phyloP scores from a whole-genome alignment of 2,329 filamentous ascomycete species.

The Pseudocercospora fuligena region DNA sequence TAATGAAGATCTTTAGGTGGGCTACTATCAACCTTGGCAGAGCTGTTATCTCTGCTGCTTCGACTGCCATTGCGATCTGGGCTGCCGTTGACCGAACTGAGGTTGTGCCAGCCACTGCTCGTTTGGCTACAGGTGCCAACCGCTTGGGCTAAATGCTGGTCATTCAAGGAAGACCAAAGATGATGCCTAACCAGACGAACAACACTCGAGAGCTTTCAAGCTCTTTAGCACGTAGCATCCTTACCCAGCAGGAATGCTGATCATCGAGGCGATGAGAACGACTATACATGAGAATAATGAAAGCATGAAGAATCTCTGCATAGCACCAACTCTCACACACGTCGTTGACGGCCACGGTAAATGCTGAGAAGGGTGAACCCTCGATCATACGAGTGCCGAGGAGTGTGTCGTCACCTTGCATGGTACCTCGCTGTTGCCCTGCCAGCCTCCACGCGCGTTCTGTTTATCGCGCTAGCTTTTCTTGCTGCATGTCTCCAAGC shows the following conservation, averaged over 20 bases:
- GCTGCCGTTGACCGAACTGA: conserved; percentile 37
- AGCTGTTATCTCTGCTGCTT: conserved; percentile 36
- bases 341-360: too few relatives aligned
- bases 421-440: not conserved
- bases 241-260: not conserved
- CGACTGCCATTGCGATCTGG: conserved; percentile 34
- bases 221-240: not conserved
- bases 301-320: too few relatives aligned
- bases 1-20: conserved; percentile 45
- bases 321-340: too few relatives aligned
- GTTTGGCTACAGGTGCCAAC: conserved; percentile 33
- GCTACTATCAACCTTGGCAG: conserved; percentile 58
- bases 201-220: not conserved
- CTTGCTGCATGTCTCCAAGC: not conserved
- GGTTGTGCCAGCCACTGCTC: conserved; percentile 33
- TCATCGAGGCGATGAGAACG: not conserved
- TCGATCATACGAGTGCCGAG: not conserved
- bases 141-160: conserved; percentile 24
- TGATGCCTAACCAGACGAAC: not conserved
- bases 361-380: not conserved
- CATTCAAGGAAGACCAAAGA: not conserved
- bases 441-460: not conserved
- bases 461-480: not conserved
- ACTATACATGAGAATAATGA: not conserved
- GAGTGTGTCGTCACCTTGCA: conserved; percentile 2